These are phyloP conservation scores for Venturia effusa DNA, from an alignment of 2,329 filamentous ascomycete genomes.

Conservation along the genomic window DNA sequence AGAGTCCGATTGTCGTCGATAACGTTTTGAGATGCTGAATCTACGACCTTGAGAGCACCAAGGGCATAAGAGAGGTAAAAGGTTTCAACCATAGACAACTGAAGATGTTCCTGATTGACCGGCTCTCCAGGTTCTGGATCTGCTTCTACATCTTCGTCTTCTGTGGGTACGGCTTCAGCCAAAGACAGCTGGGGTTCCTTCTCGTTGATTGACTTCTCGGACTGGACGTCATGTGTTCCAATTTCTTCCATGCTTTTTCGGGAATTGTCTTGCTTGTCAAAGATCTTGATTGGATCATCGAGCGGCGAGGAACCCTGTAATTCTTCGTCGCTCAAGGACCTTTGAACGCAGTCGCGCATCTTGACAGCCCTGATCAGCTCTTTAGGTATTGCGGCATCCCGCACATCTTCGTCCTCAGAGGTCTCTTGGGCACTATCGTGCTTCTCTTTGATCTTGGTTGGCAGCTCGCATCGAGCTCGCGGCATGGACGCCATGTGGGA, in stretches of 20 bases:
- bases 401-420: not conserved
- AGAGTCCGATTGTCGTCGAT: constrained; percentile 41
- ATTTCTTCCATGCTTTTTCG: not conserved
- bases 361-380: not conserved
- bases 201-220: constrained; percentile 31
- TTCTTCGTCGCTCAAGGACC: not conserved
- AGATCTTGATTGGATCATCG: not conserved
- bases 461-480: not conserved
- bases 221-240: not conserved
- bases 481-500: not conserved
- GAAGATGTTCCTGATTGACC: constrained; percentile 71
- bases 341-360: not conserved
- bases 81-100: constrained; percentile 79
- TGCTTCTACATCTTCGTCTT: not conserved
- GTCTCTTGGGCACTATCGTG: not conserved
- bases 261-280: not conserved
- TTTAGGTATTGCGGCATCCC: not conserved
- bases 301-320: not conserved
- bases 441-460: not conserved
- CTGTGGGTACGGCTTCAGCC: constrained; percentile 63
- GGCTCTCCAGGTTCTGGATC: not conserved
- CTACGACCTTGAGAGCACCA: constrained; percentile 53
- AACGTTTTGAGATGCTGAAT: constrained; percentile 23
- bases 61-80: constrained; percentile 82
- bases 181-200: constrained; percentile 88